Percentiles rank a stretch among this genome's conserved stretches.
phyloP scores from a whole-genome alignment of 371 early-diverging fungal species.

The Rhizopus microsporus region DNA sequence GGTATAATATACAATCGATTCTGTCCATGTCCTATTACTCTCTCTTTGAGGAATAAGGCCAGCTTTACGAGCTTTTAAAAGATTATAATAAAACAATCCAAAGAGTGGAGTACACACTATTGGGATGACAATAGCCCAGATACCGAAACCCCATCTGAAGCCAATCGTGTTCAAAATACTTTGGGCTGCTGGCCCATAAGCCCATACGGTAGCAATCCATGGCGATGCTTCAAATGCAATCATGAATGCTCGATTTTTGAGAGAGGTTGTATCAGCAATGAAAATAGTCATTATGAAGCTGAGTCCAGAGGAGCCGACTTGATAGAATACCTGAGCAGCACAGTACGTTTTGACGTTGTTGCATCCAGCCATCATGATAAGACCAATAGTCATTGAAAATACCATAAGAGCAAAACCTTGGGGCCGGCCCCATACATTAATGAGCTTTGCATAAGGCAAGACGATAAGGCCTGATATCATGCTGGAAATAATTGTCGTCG shows the following conservation, averaged over 20 bases:
- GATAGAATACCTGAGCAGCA: constrained; percentile 23
- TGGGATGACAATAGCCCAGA: constrained; percentile 22
- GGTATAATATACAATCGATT: constrained; percentile 8
- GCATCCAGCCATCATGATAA: constrained; percentile 27
- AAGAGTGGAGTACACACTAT: constrained; percentile 10
- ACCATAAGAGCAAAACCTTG: constrained; percentile 21
- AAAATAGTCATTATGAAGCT: constrained; percentile 17
- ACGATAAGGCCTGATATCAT: constrained; percentile 21
- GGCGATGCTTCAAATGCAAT: constrained; percentile 22
- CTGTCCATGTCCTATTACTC: constrained; percentile 5
- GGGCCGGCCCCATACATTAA: constrained; percentile 21
- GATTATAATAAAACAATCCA: constrained; percentile 20
- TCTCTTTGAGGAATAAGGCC: constrained; percentile 17
- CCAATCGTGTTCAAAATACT: constrained; percentile 19
- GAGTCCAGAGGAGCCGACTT: constrained; percentile 15
- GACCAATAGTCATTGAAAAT: constrained; percentile 17
- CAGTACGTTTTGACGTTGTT: constrained; percentile 18
- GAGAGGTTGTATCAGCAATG: constrained; percentile 27
- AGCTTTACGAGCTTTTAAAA: constrained; percentile 21
- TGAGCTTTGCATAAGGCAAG: constrained; percentile 19
- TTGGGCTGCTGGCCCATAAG: constrained; percentile 18
- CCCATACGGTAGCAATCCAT: constrained; percentile 21
- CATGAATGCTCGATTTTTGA: constrained; percentile 23
- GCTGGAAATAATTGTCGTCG: constrained; percentile 19
- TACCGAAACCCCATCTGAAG: constrained; percentile 27